Conservation (phyloP, 208 protist genomes). For the Acanthamoeba triangularis region DNA sequence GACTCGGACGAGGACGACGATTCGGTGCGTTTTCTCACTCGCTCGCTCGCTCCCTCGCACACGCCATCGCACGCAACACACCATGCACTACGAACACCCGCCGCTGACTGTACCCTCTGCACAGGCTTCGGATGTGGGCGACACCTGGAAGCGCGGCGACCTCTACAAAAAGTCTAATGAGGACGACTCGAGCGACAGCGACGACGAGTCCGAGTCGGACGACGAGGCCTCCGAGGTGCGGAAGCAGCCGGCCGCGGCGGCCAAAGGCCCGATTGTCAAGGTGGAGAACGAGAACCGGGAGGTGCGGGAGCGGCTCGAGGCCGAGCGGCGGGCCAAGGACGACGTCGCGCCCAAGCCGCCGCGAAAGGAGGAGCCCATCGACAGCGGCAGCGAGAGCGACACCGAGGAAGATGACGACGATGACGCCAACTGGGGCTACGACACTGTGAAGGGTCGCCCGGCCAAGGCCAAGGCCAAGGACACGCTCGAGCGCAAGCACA, state of each 20-base stretch:
- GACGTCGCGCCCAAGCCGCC: not conserved
- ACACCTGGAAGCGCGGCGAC: conserved; percentile 52
- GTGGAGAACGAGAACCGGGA: not conserved
- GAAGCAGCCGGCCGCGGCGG: not conserved
- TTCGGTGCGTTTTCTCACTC: not conserved
- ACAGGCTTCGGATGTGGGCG: not conserved
- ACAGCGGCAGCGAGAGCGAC: conserved; percentile 47
- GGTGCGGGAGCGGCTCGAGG: not conserved
- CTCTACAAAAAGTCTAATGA: not conserved
- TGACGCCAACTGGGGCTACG: conserved; percentile 43
- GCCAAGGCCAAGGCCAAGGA: conserved; percentile 4
- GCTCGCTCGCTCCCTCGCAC: too few species aligned
- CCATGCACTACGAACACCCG: too few species aligned
- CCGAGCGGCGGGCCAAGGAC: not conserved
- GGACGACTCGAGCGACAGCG: conserved; percentile 30
- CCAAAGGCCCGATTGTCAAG: not conserved
- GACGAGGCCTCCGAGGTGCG: conserved; percentile 6
- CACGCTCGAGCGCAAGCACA: not conserved
- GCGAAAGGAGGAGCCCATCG: not conserved
- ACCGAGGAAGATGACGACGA: conserved; percentile 36
- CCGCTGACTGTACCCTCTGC: too few species aligned
- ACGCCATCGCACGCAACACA: too few species aligned
- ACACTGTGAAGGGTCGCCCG: conserved; percentile 31
- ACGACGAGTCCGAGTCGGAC: conserved; percentile 33
- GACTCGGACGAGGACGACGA: not conserved